Evolutionary conservation across 768 basidiomycete genomes (phyloP).

Genomic region (Termitomyces sp.): DNA sequence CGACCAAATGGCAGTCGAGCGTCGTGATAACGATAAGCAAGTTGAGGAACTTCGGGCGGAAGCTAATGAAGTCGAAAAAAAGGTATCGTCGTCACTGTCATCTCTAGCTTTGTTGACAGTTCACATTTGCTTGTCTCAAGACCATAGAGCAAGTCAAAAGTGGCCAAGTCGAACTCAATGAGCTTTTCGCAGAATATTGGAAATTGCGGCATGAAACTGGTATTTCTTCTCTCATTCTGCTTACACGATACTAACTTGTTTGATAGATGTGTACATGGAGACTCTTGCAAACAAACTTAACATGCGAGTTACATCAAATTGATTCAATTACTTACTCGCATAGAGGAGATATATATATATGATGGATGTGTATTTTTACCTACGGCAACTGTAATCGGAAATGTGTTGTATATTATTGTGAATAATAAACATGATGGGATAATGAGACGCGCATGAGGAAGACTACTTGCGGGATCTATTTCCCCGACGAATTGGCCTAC

Average conservation of each 20-base stretch:
- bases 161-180: constrained; percentile 75
- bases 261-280: constrained; percentile 79
- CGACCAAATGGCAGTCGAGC: constrained; percentile 68
- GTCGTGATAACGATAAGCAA: constrained; percentile 73
- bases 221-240: constrained; percentile 19
- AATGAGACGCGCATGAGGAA: background rate
- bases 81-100: constrained; percentile 34
- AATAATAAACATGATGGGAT: background rate
- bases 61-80: constrained; percentile 59
- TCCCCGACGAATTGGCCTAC: constrained; percentile 35
- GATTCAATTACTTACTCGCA: background rate
- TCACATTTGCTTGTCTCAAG: constrained; percentile 27
- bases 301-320: constrained; percentile 32
- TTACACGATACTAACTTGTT: constrained; percentile 2
- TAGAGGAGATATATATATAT: background rate
- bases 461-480: constrained; percentile 16
- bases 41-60: constrained; percentile 72
- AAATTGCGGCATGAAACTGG: constrained; percentile 72
- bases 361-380: background rate
- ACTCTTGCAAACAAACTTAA: constrained; percentile 78
- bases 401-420: background rate
- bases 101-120: background rate
- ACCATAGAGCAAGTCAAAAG: constrained; percentile 70
- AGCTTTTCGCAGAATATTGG: constrained; percentile 81
- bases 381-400: background rate